Evolutionary conservation across 73 alveolate genomes (phyloP), one percentile per base, ranked within the genome.

Genomic region (Paramecium sexaurelia): DNA sequence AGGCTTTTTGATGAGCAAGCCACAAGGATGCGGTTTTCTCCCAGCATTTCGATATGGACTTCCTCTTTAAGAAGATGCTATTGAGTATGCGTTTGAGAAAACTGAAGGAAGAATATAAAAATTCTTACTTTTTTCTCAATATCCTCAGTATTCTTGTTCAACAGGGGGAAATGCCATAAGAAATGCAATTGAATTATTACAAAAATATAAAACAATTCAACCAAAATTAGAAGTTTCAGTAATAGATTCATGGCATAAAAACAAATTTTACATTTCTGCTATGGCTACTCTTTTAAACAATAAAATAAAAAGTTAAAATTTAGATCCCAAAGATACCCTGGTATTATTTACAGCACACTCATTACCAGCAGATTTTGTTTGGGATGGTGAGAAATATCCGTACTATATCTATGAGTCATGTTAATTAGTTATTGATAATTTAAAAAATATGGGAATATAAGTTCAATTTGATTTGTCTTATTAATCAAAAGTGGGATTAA

Each of bases 301-400:
- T 35, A 35, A 26, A 84, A 6, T 84, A 73, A 68, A 92, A 47
- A 33, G 95, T 85, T 26, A 84, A 27, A 78, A 75, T 19, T 78
- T 91, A 26, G 43, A 41, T 39, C 85, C 86, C 6, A 82, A 88
- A 57, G 94, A 68, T 2, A 85, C 84, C 2, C 6, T 86, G 4
- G 55, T 95, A 9, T 41, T 88, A 29, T 95, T 95, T 61, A 91
- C 98, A 39, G 98, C 98, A 3, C 98, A 95, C 69, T 93, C 96
- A 40, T 45, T 95, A 33, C 98, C 98, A 24, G 84, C 91, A 37
- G 71, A 51, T 36, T 89, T 92, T 57, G 94, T 92, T 3, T 55
- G 89, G 90, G 71, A 85, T 56, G 98, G 98, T 6, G 98, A 95
- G 37, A 43, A 83, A 17, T 95, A 95, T 56, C 98, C 98, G 10